Conservation (phyloP, 768 basidiomycete species). For the Favolaschia claudopus region DNA sequence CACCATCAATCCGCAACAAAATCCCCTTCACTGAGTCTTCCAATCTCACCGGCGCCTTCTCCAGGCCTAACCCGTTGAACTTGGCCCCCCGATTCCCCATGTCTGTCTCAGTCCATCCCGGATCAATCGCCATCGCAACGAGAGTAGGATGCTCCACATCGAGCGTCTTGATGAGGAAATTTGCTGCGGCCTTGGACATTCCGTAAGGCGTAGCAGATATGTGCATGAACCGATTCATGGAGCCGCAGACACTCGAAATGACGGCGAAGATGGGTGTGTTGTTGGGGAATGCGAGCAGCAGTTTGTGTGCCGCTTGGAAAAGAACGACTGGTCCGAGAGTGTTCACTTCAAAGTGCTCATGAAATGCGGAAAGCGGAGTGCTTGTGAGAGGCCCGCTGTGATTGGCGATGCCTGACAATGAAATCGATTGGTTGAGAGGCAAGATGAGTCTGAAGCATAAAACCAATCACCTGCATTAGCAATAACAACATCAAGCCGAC, state of each 20-base stretch:
- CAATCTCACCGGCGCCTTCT: neutral
- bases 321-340: slow-evolving; percentile 4
- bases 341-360: slow-evolving; percentile 8
- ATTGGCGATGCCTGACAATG: neutral
- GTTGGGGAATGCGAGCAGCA: slow-evolving; percentile 1
- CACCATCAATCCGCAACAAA: neutral
- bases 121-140: neutral
- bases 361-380: neutral
- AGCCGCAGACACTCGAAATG: neutral
- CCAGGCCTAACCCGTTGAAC: neutral
- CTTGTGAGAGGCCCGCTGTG: neutral
- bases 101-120: slow-evolving; percentile 3
- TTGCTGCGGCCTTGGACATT: slow-evolving; percentile 4
- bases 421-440: neutral
- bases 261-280: neutral
- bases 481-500: slow-evolving; percentile 2
- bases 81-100: neutral
- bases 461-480: neutral
- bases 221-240: neutral
- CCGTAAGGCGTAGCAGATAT: neutral
- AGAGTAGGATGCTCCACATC: neutral
- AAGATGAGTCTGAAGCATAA: neutral
- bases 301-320: slow-evolving; percentile 1
- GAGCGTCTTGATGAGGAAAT: neutral
- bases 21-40: neutral